These are phyloP conservation scores for Penstemon newberryi DNA, from an alignment of 257 asterid genomes.

Conservation along the genomic window DNA sequence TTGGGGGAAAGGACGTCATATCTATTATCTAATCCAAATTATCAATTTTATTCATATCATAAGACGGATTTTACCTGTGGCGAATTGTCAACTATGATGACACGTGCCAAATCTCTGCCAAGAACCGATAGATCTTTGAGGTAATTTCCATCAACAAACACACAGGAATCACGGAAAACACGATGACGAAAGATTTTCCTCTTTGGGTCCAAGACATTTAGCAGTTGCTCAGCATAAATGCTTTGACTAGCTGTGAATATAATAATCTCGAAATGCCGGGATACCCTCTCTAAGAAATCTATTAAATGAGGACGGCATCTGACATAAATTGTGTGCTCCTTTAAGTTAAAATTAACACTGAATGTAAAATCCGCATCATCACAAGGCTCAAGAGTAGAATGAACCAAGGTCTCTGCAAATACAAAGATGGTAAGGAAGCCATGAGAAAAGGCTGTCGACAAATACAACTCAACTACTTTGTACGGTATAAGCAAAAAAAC, in stretches of 20 bases:
- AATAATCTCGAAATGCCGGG: conserved; percentile 76
- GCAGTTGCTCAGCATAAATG: conserved; percentile 89
- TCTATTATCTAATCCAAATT: neutral
- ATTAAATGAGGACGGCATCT: conserved; percentile 89
- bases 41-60: neutral
- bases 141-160: conserved; percentile 85
- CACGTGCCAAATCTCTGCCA: conserved; percentile 91
- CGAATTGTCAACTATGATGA: conserved; percentile 87
- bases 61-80: conserved; percentile 70
- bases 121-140: conserved; percentile 94
- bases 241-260: conserved; percentile 99
- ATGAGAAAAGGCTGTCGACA: conserved; percentile 1
- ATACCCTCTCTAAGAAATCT: conserved; percentile 76
- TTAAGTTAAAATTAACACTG: conserved; percentile 74
- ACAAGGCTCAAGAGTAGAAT: conserved; percentile 90
- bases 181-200: conserved; percentile 92
- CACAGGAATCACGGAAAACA: conserved; percentile 92
- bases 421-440: neutral
- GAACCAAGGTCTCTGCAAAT: conserved; percentile 97
- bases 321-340: conserved; percentile 75
- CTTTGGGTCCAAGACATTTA: conserved; percentile 88
- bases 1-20: too few species aligned
- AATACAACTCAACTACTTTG: neutral
- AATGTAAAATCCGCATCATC: conserved; percentile 87
- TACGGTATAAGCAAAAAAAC: neutral